These are phyloP conservation scores for Schizonepeta tenuifolia DNA, from an alignment of 257 asterid genomes.

Conservation along the genomic window DNA sequence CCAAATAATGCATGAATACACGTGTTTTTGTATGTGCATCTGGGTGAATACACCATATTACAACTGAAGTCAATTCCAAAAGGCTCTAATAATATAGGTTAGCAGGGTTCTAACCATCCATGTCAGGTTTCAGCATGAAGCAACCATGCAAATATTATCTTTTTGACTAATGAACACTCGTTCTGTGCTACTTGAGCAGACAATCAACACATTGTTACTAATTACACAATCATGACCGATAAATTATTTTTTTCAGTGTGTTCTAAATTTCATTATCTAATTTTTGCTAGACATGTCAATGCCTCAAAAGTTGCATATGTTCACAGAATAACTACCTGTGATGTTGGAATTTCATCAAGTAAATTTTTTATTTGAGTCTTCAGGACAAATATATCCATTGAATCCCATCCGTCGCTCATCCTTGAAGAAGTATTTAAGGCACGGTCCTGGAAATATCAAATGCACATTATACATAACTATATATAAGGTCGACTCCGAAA, in stretches of 20 bases:
- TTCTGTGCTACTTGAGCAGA: neutral
- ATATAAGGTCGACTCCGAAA: slow-evolving; percentile 7
- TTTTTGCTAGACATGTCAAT: slow-evolving; percentile 14
- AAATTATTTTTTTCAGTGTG: neutral
- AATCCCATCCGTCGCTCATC: slow-evolving; percentile 79
- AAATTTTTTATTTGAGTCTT: slow-evolving; percentile 65
- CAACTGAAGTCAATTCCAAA: neutral
- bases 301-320: slow-evolving; percentile 1
- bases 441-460: slow-evolving; percentile 54
- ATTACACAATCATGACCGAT: neutral
- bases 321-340: slow-evolving; percentile 52
- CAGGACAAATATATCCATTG: slow-evolving; percentile 57
- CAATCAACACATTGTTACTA: neutral
- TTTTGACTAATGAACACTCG: neutral
- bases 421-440: slow-evolving; percentile 71
- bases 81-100: neutral
- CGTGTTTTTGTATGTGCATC: neutral
- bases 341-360: slow-evolving; percentile 70
- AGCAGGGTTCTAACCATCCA: neutral
- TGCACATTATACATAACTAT: slow-evolving; percentile 24
- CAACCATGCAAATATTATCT: neutral
- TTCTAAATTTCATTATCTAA: neutral
- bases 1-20: neutral
- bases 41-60: neutral
- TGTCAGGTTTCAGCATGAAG: neutral